Percentiles rank a stretch among this genome's conserved stretches.
Conservation (phyloP, 352 stramenopile genomes). For the Pythium dissotocum region DNA sequence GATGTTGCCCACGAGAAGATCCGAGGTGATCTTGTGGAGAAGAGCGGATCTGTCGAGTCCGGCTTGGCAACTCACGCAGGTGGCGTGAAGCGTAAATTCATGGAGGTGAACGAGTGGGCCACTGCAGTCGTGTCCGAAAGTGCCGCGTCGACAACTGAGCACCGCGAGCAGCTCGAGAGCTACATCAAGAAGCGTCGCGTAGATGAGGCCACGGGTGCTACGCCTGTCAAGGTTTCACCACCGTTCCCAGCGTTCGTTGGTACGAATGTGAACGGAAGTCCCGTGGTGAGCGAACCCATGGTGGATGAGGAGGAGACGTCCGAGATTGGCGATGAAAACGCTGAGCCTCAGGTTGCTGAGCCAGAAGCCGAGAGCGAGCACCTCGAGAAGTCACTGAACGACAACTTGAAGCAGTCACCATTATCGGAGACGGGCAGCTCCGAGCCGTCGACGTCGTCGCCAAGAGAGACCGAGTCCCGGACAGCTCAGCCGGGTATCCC, state of each 20-base stretch:
- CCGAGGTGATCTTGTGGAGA: constrained; percentile 7
- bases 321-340: constrained; percentile 14
- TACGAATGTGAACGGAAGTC: constrained; percentile 14
- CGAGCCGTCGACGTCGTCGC: constrained; percentile 3
- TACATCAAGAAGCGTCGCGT: constrained; percentile 31
- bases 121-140: constrained; percentile 18
- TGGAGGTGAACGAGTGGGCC: neutral
- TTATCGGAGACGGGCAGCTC: constrained; percentile 12
- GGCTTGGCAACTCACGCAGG: constrained; percentile 11
- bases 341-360: constrained; percentile 8
- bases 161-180: constrained; percentile 15
- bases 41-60: constrained; percentile 6
- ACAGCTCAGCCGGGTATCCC: constrained; percentile 9
- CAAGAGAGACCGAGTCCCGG: constrained; percentile 4
- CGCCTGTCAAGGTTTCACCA: constrained; percentile 23
- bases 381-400: neutral
- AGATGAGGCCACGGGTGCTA: constrained; percentile 23
- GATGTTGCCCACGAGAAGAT: constrained; percentile 8
- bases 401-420: constrained; percentile 17
- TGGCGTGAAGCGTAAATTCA: constrained; percentile 30
- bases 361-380: constrained; percentile 4
- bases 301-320: neutral
- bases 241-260: constrained; percentile 23
- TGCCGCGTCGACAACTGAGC: neutral
- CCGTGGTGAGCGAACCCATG: neutral